A percentile compares a stretch with the other conserved stretches of the same genome.
phyloP scores from a whole-genome alignment of 768 basidiomycete genomes.

The Naganishia randhawae region DNA sequence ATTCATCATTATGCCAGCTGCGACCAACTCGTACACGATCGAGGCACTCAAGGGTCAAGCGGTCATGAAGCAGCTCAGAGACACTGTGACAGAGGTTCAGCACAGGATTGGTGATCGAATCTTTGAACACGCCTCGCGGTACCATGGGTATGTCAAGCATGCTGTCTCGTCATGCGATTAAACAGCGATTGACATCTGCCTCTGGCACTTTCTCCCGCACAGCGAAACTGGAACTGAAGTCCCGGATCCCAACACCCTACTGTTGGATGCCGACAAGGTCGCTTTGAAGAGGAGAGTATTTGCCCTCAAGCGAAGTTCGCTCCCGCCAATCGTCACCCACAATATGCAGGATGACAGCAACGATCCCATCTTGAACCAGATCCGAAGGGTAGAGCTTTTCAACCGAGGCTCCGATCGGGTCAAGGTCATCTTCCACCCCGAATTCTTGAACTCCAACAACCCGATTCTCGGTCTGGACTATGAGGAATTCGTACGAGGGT shows the following conservation, averaged over 20 bases:
- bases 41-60: constrained; percentile 97
- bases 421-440: constrained; percentile 96
- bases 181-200: background rate
- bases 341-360: constrained; percentile 92
- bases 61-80: constrained; percentile 90
- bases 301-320: constrained; percentile 86
- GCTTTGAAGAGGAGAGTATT: constrained; percentile 93
- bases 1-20: constrained; percentile 97
- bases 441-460: constrained; percentile 96
- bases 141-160: constrained; percentile 63
- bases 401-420: constrained; percentile 83
- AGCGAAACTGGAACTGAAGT: constrained; percentile 66
- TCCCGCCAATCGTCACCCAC: constrained; percentile 96
- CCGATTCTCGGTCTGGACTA: constrained; percentile 96
- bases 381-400: constrained; percentile 89
- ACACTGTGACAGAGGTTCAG: constrained; percentile 93
- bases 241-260: constrained; percentile 68
- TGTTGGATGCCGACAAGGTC: constrained; percentile 89
- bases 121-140: constrained; percentile 90
- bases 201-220: background rate
- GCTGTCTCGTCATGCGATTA: background rate
- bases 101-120: constrained; percentile 84
- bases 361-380: constrained; percentile 92
- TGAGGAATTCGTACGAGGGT: constrained; percentile 97
- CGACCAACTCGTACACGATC: constrained; percentile 92